phyloP scores from a whole-genome alignment of 2,329 filamentous ascomycete genomes.

The Cryphonectria parasitica region DNA sequence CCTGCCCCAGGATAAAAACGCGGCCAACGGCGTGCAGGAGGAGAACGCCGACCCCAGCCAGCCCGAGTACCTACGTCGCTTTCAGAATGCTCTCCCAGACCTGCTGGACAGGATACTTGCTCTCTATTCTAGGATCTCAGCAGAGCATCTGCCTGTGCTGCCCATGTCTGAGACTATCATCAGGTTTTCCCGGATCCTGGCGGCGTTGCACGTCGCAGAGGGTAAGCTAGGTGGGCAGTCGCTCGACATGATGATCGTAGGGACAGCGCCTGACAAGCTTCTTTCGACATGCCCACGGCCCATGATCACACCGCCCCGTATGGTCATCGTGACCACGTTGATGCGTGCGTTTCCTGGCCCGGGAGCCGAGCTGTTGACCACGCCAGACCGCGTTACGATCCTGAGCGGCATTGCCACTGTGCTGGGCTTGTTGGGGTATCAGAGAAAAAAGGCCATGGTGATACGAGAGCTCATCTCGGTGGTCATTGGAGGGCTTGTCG shows the following conservation, averaged over 20 bases:
- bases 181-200: conserved; percentile 71
- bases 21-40: conserved; percentile 39
- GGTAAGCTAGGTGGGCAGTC: conserved; percentile 65
- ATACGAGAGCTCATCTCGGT: conserved; percentile 83
- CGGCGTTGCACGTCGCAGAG: conserved; percentile 66
- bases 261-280: conserved; percentile 56
- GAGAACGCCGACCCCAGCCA: conserved; percentile 49
- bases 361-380: conserved; percentile 68
- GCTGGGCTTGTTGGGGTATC: conserved; percentile 76
- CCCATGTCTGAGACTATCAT: conserved; percentile 75
- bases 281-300: conserved; percentile 60
- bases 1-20: conserved; percentile 52
- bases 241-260: conserved; percentile 67
- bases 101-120: conserved; percentile 74
- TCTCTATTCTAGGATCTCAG: conserved; percentile 71
- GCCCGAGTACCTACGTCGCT: conserved; percentile 56
- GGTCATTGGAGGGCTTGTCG: conserved; percentile 81
- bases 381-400: conserved; percentile 77
- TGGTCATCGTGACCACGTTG: conserved; percentile 66
- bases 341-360: conserved; percentile 73
- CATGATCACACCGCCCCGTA: conserved; percentile 59
- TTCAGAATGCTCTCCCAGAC: conserved; percentile 69
- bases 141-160: conserved; percentile 72
- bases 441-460: conserved; percentile 89
- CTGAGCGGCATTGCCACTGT: conserved; percentile 86